Conservation (phyloP, 768 basidiomycete species). For the Tylopilus vinaceipallidus region DNA sequence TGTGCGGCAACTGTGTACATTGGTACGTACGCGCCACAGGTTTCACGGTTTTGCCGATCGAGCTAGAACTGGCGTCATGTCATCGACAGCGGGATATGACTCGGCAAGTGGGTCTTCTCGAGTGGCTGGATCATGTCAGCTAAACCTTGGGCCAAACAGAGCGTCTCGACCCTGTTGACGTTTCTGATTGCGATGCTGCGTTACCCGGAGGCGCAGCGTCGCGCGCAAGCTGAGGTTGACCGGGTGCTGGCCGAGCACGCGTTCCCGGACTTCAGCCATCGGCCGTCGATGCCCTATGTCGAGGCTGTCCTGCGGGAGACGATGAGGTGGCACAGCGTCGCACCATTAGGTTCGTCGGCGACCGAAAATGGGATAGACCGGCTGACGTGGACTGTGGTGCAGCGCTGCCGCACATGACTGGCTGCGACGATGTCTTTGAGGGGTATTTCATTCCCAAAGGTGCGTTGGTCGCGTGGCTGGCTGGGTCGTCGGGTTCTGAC, state of each 20-base stretch:
- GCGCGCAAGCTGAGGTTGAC: constrained; percentile 32
- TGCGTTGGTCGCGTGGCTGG: constrained; percentile 9
- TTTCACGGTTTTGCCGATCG: neutral
- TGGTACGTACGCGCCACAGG: constrained; percentile 15
- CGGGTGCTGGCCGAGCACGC: constrained; percentile 9
- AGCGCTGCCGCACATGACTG: constrained; percentile 31
- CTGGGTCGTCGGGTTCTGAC: constrained; percentile 4
- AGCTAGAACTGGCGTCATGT: neutral
- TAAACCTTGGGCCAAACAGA: too few species aligned
- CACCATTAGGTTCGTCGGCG: constrained; percentile 25
- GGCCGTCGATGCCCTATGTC: constrained; percentile 26
- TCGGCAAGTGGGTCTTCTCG: constrained; percentile 13
- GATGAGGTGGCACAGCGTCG: constrained; percentile 33
- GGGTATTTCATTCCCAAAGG: constrained; percentile 41
- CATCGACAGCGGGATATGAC: constrained; percentile 27
- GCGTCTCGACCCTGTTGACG: constrained; percentile 19
- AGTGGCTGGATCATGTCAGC: too few species aligned
- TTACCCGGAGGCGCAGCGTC: constrained; percentile 30
- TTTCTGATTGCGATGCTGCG: constrained; percentile 32
- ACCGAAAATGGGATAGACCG: too few species aligned
- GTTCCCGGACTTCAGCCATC: constrained; percentile 28
- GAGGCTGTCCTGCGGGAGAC: constrained; percentile 32
- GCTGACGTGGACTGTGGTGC: too few species aligned
- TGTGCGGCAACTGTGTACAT: constrained; percentile 32
- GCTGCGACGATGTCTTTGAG: constrained; percentile 42